Evolutionary conservation across 306 rosid genomes (phyloP).

Genomic region (Castanea mollissima): DNA sequence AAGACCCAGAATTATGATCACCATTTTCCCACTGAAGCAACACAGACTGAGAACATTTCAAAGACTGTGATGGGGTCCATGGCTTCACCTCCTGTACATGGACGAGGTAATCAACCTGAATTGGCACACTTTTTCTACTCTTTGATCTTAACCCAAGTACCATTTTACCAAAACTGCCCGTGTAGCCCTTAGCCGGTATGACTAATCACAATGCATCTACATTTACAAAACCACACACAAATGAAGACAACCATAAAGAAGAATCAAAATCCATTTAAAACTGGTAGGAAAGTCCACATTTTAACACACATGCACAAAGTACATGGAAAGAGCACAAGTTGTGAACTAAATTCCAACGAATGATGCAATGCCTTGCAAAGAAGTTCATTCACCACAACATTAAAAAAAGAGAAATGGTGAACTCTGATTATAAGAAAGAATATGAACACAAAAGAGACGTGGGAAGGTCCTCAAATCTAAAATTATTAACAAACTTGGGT

Average conservation of each 20-base stretch:
- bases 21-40: constrained; percentile 76
- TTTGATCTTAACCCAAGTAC: constrained; percentile 79
- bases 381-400: not conserved
- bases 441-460: constrained; percentile 24
- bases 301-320: not conserved
- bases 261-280: constrained; percentile 3
- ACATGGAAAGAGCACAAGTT: too few relatives aligned
- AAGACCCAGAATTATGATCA: constrained; percentile 48
- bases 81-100: constrained; percentile 72
- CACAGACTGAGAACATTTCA: constrained; percentile 50
- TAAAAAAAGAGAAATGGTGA: not conserved
- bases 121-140: constrained; percentile 48
- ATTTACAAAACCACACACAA: constrained; percentile 36
- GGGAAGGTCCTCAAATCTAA: constrained; percentile 16
- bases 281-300: not conserved
- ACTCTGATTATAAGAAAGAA: not conserved
- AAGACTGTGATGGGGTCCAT: constrained; percentile 67
- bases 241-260: constrained; percentile 11
- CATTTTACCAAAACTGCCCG: constrained; percentile 37
- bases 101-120: constrained; percentile 55
- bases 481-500: not conserved
- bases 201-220: constrained; percentile 19
- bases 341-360: not conserved
- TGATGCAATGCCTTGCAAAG: not conserved
- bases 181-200: constrained; percentile 19